Evolutionary conservation across 2,329 filamentous ascomycete species (phyloP), one percentile per base, ranked within the genome.

Genomic region (Incumbomyces lentus): DNA sequence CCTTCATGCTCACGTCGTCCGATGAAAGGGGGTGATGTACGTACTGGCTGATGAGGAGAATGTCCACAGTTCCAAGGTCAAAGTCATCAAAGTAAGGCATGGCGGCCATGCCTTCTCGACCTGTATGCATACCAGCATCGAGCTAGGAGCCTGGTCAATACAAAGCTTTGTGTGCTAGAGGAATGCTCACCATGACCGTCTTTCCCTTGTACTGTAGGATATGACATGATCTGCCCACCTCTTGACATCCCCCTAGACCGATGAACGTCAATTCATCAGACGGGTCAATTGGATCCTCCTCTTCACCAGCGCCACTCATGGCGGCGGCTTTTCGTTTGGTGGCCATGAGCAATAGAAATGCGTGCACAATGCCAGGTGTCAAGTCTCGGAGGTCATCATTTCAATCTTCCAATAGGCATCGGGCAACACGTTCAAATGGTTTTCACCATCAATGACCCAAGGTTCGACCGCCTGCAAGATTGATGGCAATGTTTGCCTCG

Each of bases 131-230:
- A 42, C 92, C 92, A 42, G 92, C 92, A 70, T 98, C 92, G 57
- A 98, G 86, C 87, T 94, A 62, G 48, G 6, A 56, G 5, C 42
- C 8, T 22, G 19, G 31, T 55, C 44, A 58, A 51, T 30, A 31
- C 33, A n/a, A 13, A 14, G 33, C 13, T 41, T 16, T 34, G 11
- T 49, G 16, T 42, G 30, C 54, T 29, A 36, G 22, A n/a, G 4
- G 3, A 30, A 44, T 18, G 63, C 79, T 57, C 71, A 93, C 88
- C 92, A 98, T 98, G 56, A 98, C 87, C 5, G 90, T 96, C 68
- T 98, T 98, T 52, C 92, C 92, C 69, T 96, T 98, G 76, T 98
- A 98, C 62, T 96, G 88, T 50, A 98, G 81, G 58, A 98, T 95
- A 64, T 98, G 92, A 66, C 92, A 96, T 55, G 92, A 96, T 55